Evolutionary conservation across 2,329 filamentous ascomycete genomes (phyloP).

Genomic region (Aspergillus sp.): DNA sequence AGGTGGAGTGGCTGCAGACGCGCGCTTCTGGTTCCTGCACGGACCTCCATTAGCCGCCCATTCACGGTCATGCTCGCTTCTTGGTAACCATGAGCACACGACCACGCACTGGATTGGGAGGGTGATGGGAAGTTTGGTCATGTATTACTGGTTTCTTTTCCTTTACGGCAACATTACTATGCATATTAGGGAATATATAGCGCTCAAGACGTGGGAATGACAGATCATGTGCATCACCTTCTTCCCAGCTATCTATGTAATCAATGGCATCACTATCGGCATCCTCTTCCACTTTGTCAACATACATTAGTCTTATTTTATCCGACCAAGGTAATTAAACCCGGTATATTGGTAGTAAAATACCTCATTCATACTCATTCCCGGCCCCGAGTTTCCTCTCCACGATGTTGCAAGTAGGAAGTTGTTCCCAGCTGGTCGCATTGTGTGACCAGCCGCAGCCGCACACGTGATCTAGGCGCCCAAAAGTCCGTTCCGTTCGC

Average conservation of each 20-base stretch:
- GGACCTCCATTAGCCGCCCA: conserved; percentile 15
- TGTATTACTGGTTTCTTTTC: not conserved
- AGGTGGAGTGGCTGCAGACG: conserved; percentile 31
- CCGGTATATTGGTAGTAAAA: not conserved
- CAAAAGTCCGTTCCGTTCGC: conserved; percentile 20
- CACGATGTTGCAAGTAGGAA: not conserved
- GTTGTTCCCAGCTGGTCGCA: not conserved
- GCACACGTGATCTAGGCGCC: conserved; percentile 30
- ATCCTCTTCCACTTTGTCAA: not conserved
- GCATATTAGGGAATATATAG: not conserved
- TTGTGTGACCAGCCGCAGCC: not conserved
- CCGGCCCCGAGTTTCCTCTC: not conserved
- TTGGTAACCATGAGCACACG: not conserved
- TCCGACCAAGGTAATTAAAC: too few species aligned
- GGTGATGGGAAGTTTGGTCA: not conserved
- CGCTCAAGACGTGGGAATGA: not conserved
- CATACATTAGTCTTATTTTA: not conserved
- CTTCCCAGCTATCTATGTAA: not conserved
- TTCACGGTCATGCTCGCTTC: not conserved
- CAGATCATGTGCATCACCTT: not conserved
- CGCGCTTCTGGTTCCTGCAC: conserved; percentile 25
- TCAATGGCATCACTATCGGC: not conserved
- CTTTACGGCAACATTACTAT: too few species aligned
- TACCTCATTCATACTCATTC: not conserved
- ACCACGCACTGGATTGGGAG: not conserved